A percentile compares a stretch with the other conserved stretches of the same genome.
Conservation (phyloP, 768 basidiomycete genomes). For the Podaxis pistillaris region DNA sequence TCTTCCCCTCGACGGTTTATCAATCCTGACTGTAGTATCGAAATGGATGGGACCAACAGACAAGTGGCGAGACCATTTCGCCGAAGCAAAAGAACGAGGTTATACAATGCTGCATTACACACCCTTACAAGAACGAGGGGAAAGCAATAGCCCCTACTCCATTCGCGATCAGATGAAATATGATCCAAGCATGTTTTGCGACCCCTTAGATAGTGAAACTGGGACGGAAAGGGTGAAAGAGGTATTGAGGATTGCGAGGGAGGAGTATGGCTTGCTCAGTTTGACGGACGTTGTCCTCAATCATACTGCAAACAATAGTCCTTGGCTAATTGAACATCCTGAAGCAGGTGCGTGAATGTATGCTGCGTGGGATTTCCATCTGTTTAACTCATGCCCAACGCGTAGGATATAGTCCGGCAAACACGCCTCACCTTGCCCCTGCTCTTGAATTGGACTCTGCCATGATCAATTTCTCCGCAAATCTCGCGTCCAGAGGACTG, state of each 20-base stretch:
- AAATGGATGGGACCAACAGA: constrained; percentile 95
- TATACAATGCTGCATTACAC: constrained; percentile 99
- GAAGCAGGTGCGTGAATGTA: constrained; percentile 74
- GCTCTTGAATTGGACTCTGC: constrained; percentile 91
- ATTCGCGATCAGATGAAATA: constrained; percentile 86
- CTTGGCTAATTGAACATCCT: constrained; percentile 91
- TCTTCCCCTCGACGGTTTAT: constrained; percentile 84
- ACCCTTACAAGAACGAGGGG: constrained; percentile 89
- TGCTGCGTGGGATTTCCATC: not conserved
- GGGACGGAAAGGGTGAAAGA: constrained; percentile 59
- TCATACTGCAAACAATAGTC: constrained; percentile 93
- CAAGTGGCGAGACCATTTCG: constrained; percentile 78
- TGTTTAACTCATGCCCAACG: constrained; percentile 1
- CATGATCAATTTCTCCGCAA: constrained; percentile 75
- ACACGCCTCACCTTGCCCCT: constrained; percentile 89
- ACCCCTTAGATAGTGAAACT: constrained; percentile 37
- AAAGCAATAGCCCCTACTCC: constrained; percentile 90
- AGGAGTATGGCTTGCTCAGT: constrained; percentile 86
- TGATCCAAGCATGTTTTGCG: constrained; percentile 69
- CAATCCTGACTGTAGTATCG: constrained; percentile 87
- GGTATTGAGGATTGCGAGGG: constrained; percentile 66
- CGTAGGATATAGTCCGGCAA: constrained; percentile 83
- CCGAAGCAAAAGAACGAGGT: constrained; percentile 82
- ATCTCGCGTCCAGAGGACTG: constrained; percentile 62
- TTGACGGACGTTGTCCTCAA: constrained; percentile 97